Base-by-base conservation (phyloP, 257 asterid species). In the Jacaranda copaia region DNA sequence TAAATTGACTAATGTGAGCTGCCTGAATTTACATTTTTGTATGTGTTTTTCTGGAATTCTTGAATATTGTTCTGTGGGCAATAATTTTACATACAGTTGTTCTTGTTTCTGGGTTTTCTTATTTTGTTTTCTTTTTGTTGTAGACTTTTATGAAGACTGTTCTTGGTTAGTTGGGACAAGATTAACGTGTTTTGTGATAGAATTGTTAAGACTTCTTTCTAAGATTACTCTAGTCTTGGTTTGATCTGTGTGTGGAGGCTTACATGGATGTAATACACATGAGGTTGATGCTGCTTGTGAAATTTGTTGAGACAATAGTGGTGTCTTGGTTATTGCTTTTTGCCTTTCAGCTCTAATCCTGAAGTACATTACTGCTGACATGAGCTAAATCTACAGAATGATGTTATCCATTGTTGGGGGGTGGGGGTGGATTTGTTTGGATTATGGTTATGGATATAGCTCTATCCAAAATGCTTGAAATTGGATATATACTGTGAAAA, bases 261-360 rank as follows among this genome's bases (percentile, higher is more conserved):
- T 19, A 52, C 8, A 49, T 46, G 74, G 20, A 16, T 8, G 32
- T 12, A 10, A 10, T 48, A 48, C 3, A 48, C 62, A 3, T 58
- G 32, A 36, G 58, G 35, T 51, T 56, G 56, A 16, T 59, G 14
- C 35, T 10, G 43, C 40, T 67, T 68, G 20, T 45, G 51, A 56
- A 48, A n/a, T 42, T 8, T 57, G 36, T 55, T 43, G 46, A 38
- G 70, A 60, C 59, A 60, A 20, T 32, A 65, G 75, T 18, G 15
- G 61, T 48, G 8, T 70, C 53, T 49, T 72, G 74, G 38, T 16
- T 65, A 40, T 40, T 65, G 56, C 55, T 62, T 48, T 35, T 78
- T 61, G 45, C 45, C 36, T 69, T 69, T 25, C 52, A 39, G n/a
- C 59, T 61, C 51, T 38, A 63, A 13, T 53, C 49, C 39, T 40